Evolutionary conservation across 345 rosid species (phyloP), one percentile per base, ranked within the genome.

Genomic region (Corymbia maculata): DNA sequence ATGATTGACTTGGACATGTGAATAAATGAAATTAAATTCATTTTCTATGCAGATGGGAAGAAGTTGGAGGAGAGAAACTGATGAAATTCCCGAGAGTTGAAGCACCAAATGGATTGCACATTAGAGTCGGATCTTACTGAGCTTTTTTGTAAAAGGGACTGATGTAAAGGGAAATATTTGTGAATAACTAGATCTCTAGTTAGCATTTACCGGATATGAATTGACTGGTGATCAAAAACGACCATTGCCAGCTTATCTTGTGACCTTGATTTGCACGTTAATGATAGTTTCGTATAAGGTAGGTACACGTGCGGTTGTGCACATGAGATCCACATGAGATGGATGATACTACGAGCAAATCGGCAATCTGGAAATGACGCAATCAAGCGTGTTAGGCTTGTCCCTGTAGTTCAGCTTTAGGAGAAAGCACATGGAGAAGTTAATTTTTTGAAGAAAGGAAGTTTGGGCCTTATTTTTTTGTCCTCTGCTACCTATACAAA

Each of bases 11-110:
- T 17, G 26, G 82, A 36, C 47, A 9, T 45, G 28, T 28, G 45
- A 64, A 21, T 32, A 16, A 49, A 36, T 21, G 55, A 26, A 80
- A 47, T 52, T 13, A 64, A 5, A 47, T 44, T 66, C 49, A 52
- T 51, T 12, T 50, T 8, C 5, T 55, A 42, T 90, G 93, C 93
- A 94, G 95, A 89, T 94, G 95, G 94, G 95, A 93, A 88, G 94
- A 92, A 89, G 90, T 92, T 30, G 95, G 94, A 15, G 94, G 93
- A 79, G 89, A 91, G 13, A 88, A 86, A 49, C 52, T 93, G 47
- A 47, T 87, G 79, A 86, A 92, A n/a, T 94, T 94, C 53, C 95
- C 95, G 9, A 92, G 96, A 93, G 94, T 94, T 53, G 93, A 91
- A 93, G 96, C 96, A 75, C 94, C 95, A 7, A 90, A 93, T 85